Base-by-base conservation (phyloP, 179 eudicot genomes). In the Silene coronaria region DNA sequence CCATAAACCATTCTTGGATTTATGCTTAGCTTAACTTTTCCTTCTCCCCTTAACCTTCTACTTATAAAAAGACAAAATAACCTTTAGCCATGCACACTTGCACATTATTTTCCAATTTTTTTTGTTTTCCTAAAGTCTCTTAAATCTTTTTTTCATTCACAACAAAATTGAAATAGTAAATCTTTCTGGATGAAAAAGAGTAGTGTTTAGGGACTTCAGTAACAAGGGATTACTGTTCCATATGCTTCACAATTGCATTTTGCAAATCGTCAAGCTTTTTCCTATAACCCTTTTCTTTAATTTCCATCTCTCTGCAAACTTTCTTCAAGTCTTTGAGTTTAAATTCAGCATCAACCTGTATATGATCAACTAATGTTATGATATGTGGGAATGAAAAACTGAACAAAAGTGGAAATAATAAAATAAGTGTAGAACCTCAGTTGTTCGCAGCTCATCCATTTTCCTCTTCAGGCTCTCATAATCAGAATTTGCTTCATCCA, bases 301-400 rank as follows among this genome's bases (percentile, higher is more conserved):
- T 81, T 85, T 93, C 99, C 84, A 92, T 73, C 81, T 96, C 97
- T 84, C 87, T 93, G 77, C 73, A 83, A 71, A 82, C 81, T 85
- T 93, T 93, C 82, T 87, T 93, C 88, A 86, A 81, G 76, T 96
- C 99, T 84, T 96, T 94, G 14, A 91, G 79, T 91, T 93, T 93
- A 84, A 85, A 96, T 30, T 93, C 99, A 75, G 92, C 96, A 87
- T 96, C 99, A 72, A 96, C 97, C 97, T 96, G 85, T 79, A 53
- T 46, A 83, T 45, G 48, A 32, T 24, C 72, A 73, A 61, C 66
- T 30, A 64, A 75, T 63, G 34, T 34, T 24, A 60, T 19, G 17
- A 63, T 67, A 51, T 24, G 28, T 3, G 16, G 38, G 36, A 27
- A 81, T 63, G 46, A 63, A 24, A 19, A 38, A 68, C 28, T 17